phyloP scores from a whole-genome alignment of 768 basidiomycete species.

The Pleurotus salmoneostramineus region DNA sequence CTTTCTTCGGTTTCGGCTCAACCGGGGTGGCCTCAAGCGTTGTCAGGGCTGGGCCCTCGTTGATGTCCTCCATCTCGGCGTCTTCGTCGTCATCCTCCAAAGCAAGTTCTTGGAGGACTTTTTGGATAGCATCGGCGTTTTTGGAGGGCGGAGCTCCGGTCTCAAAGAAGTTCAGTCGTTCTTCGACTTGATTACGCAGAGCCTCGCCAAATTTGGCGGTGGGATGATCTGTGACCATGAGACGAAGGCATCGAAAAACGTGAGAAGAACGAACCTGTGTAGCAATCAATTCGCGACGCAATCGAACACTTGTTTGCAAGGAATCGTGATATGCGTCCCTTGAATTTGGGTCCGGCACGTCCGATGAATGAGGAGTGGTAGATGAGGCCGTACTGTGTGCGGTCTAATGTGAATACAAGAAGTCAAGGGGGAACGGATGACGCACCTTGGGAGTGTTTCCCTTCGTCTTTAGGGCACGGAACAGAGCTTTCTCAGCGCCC shows the following conservation, averaged over 20 bases:
- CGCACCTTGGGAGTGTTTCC: conserved; percentile 94
- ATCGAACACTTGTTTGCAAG: conserved; percentile 98
- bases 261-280: conserved; percentile 52
- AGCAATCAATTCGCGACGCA: conserved; percentile 95
- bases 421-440: conserved; percentile 3
- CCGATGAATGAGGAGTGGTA: conserved; percentile 98
- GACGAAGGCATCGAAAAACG: neutral
- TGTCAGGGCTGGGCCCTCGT: conserved; percentile 49
- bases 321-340: conserved; percentile 98
- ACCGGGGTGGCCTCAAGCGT: conserved; percentile 44
- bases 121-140: conserved; percentile 89
- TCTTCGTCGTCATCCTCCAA: conserved; percentile 61
- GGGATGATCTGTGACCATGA: conserved; percentile 55
- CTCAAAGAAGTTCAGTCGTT: conserved; percentile 92
- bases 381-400: conserved; percentile 83
- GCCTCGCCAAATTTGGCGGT: conserved; percentile 95
- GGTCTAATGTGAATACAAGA: conserved; percentile 1
- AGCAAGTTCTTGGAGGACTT: conserved; percentile 76
- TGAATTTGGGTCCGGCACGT: conserved; percentile 89
- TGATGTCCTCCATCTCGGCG: conserved; percentile 32
- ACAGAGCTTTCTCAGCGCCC: conserved; percentile 96
- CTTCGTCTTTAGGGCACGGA: conserved; percentile 96
- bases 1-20: conserved; percentile 43
- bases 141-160: conserved; percentile 85
- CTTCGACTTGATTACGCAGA: conserved; percentile 90